A percentile compares a stretch with the other conserved stretches of the same genome.
These are phyloP conservation scores for Actinidia chinensis DNA, from an alignment of 179 eudicot species.

Conservation along the genomic window DNA sequence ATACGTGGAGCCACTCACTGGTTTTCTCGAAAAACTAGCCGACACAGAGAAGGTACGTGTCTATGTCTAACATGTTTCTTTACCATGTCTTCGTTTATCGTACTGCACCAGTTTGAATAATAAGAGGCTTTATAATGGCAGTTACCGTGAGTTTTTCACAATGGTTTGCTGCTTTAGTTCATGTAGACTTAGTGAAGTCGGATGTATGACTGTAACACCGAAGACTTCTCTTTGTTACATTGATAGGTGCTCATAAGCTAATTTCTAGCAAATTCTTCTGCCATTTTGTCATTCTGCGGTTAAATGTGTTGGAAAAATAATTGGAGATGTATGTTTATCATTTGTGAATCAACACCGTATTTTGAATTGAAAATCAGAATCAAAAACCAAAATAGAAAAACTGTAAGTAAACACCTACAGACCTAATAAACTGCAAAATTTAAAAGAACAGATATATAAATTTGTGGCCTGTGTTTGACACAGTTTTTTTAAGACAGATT, in stretches of 20 bases:
- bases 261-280: neutral
- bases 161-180: neutral
- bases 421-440: too few relatives aligned
- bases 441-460: too few relatives aligned
- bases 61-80: slow-evolving; percentile 3
- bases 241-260: neutral
- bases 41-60: slow-evolving; percentile 71
- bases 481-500: too few relatives aligned
- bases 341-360: too few relatives aligned
- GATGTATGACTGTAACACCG: neutral
- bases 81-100: neutral
- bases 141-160: neutral
- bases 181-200: neutral
- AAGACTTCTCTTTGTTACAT: neutral
- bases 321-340: too few relatives aligned
- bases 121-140: neutral
- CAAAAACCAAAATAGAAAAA: too few relatives aligned
- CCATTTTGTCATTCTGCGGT: too few relatives aligned
- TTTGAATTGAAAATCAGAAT: too few relatives aligned
- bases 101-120: neutral
- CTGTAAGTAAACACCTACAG: too few relatives aligned
- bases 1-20: slow-evolving; percentile 78
- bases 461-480: too few relatives aligned
- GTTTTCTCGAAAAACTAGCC: slow-evolving; percentile 66
- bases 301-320: too few relatives aligned